Conservation (phyloP, 768 basidiomycete species). For the Boletus rufocinnamomeus region DNA sequence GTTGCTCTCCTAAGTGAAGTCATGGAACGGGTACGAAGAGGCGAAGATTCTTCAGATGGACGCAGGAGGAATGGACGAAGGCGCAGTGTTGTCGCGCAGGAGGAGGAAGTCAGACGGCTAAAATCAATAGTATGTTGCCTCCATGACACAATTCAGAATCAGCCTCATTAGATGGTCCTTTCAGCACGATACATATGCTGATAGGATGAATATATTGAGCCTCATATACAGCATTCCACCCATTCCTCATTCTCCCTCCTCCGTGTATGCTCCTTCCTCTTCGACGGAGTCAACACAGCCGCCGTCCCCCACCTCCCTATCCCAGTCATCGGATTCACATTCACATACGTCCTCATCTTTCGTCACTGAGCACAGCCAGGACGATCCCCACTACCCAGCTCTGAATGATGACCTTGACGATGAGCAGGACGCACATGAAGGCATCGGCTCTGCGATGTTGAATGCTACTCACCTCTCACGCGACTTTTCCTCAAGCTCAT, state of each 20-base stretch:
- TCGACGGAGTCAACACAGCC: slow-evolving; percentile 40
- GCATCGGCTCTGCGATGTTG: slow-evolving; percentile 49
- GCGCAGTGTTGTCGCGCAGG: slow-evolving; percentile 83
- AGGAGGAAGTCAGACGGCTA: slow-evolving; percentile 84
- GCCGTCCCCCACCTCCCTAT: slow-evolving; percentile 38
- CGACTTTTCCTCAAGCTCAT: slow-evolving; percentile 28
- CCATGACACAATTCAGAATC: slow-evolving; percentile 9
- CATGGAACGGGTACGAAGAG: slow-evolving; percentile 87
- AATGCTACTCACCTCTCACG: slow-evolving; percentile 34
- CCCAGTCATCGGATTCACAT: slow-evolving; percentile 50
- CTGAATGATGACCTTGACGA: slow-evolving; percentile 29
- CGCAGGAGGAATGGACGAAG: slow-evolving; percentile 61
- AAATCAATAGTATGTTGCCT: slow-evolving; percentile 79
- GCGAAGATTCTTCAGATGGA: slow-evolving; percentile 78
- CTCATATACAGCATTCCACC: slow-evolving; percentile 86
- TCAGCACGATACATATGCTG: slow-evolving; percentile 93
- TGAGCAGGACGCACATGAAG: slow-evolving; percentile 42
- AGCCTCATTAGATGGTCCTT: slow-evolving; percentile 18
- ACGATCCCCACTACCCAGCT: slow-evolving; percentile 32
- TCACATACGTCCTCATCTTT: slow-evolving; percentile 53
- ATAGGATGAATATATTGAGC: slow-evolving; percentile 91
- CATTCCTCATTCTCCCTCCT: slow-evolving; percentile 63
- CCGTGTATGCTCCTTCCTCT: slow-evolving; percentile 46
- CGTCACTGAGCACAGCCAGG: slow-evolving; percentile 40
- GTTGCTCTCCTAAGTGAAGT: slow-evolving; percentile 88